These are phyloP conservation scores for Boletus insuetus DNA, from an alignment of 768 basidiomycete genomes.

Conservation along the genomic window DNA sequence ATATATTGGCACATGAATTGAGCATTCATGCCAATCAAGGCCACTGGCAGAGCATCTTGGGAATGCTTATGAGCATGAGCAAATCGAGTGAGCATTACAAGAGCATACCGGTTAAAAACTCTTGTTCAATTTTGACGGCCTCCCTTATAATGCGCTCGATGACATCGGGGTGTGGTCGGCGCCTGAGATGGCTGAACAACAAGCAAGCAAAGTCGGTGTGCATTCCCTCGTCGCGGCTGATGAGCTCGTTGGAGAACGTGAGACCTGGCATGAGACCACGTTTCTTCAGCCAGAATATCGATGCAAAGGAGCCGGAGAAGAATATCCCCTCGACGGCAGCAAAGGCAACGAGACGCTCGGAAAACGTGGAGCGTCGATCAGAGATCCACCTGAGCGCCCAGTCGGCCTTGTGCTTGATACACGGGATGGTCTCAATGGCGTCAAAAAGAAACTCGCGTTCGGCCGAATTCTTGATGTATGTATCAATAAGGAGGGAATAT, in stretches of 20 bases:
- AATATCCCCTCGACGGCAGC: constrained; percentile 97
- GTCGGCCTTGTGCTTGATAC: constrained; percentile 88
- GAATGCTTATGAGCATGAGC: background rate
- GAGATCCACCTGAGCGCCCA: constrained; percentile 95
- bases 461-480: constrained; percentile 80
- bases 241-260: constrained; percentile 95
- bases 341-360: constrained; percentile 87
- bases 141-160: constrained; percentile 71
- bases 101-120: constrained; percentile 68
- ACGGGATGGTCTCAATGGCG: constrained; percentile 92
- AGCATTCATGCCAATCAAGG: constrained; percentile 89
- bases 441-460: constrained; percentile 84
- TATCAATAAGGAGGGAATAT: constrained; percentile 93
- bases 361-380: constrained; percentile 77
- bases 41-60: constrained; percentile 76
- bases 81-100: background rate
- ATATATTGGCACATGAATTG: constrained; percentile 85
- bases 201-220: constrained; percentile 96
- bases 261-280: constrained; percentile 68
- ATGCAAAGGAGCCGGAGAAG: constrained; percentile 91
- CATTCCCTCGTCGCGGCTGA: constrained; percentile 95
- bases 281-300: constrained; percentile 98
- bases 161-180: constrained; percentile 75
- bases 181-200: constrained; percentile 74
- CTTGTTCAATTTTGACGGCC: constrained; percentile 82